Base-by-base conservation (phyloP, 2,329 filamentous ascomycete species). In the Sclerotinia minor region DNA sequence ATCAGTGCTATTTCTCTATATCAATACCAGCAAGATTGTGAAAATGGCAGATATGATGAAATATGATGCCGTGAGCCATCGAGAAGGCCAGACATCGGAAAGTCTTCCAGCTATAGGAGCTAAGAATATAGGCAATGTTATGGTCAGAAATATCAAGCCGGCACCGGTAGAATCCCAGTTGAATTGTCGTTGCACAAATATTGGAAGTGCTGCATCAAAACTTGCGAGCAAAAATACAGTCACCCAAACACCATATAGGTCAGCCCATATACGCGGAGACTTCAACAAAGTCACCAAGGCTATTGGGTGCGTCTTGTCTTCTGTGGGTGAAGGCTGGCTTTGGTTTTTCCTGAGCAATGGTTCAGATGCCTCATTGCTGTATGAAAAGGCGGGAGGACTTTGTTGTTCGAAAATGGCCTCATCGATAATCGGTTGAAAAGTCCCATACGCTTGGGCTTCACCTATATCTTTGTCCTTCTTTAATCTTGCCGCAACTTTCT, bases 1-100 rank as follows among this genome's bases (percentile, higher is more conserved):
- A 5, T 78, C 76, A 19, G 85, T 79, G 0, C 80, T 83, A 73
- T 89, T 82, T 45, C 85, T 78, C 0, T 81, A 79, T 5, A 92
- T 85, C 68, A 91, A 83, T 1, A 89, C 84, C 13, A 92, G 79
- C 52, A 88, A 83, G 6, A 89, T 82, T 9, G 89, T 79, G 44
- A 87, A 80, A 0, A 89, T 87, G 6, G 85, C 77, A 0, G 82
- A 79, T 17, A 83, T 71, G 1, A 86, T 73, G 71, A 92, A 90
- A 0, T 87, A 89, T 0, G 80, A 75, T 0, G 85, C 80, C 0
- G 87, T 82, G 19, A 85, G 83, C 79, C 87, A 89, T 24, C 86
- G 83, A 0, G 87, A 83, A 26, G 88, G 88, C 71, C 85, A 84
- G 26, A 76, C 75, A 72, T 83, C 81, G 3, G 78, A 73, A 8